Evolutionary conservation across 768 basidiomycete species (phyloP), one percentile per base, ranked within the genome.

Genomic region (Tricholoma flavovirens): DNA sequence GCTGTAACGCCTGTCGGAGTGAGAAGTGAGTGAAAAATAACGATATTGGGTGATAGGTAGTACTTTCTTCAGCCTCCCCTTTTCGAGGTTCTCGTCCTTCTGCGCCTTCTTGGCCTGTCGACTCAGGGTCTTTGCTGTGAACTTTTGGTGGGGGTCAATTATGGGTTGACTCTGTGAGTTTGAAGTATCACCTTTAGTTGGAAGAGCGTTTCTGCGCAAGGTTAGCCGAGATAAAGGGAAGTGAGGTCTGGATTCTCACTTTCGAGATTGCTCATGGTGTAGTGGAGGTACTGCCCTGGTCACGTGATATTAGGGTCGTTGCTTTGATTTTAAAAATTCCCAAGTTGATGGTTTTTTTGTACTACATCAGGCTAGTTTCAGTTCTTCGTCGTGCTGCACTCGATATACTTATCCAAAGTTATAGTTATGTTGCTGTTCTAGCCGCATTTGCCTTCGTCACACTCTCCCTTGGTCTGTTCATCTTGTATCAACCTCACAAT

Each of bases 91-190:
- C 75, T 99, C 97, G 68, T 98, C 96, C 67, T 96, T 98, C 72
- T 93, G 84, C 0, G 97, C 95, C 73, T 98, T 98, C 79, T 93
- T 95, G 3, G 97, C 93, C 73, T 99, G 97, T 51, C 90, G 83
- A 69, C 80, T 88, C 19, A 99, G 81, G 33, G 92, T 85, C 83
- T 98, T 99, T 59, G 97, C 94, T 17, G 97, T 99, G 78, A 99
- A 98, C 96, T 26, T n/a, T 99, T 46, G 26, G 21, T 9, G 51
- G 8, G n/a, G 46, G 35, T 46, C 51, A 56, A 42, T 49, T 33
- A 65, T 30, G 26, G 40, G 59, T 58, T 49, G 49, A 22, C 32
- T 21, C 21, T 62, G 57, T n/a, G 22, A 55, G 49, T 51, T 53
- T 46, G 54, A 26, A 26, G 51, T 42, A 54, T 53, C 57, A 94